These are phyloP conservation scores for Moelleriella libera DNA, from an alignment of 2,329 filamentous ascomycete genomes.

Conservation along the genomic window DNA sequence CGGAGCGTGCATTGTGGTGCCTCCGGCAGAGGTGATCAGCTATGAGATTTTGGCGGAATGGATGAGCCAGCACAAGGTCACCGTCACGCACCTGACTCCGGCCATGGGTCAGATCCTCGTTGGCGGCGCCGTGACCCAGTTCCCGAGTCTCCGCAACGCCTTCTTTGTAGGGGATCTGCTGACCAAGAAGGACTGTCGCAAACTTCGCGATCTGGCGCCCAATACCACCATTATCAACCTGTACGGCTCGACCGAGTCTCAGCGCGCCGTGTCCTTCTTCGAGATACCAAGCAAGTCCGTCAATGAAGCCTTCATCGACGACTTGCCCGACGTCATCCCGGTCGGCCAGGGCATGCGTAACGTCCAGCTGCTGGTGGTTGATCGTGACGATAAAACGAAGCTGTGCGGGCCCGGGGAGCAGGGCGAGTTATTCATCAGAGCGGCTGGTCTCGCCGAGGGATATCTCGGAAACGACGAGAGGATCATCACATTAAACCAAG, in stretches of 20 bases:
- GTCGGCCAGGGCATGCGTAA: conserved; percentile 78
- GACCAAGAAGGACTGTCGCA: conserved; percentile 68
- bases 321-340: conserved; percentile 55
- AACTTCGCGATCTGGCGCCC: conserved; percentile 59
- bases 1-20: conserved; percentile 65
- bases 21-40: conserved; percentile 68
- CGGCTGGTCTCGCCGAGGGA: conserved; percentile 71
- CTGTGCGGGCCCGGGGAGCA: conserved; percentile 70
- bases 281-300: conserved; percentile 51
- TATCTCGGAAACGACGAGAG: conserved; percentile 49
- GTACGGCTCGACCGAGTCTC: conserved; percentile 81
- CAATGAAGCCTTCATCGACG: conserved; percentile 42
- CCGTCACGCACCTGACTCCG: conserved; percentile 79
- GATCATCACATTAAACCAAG: conserved; percentile 28
- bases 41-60: conserved; percentile 79
- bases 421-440: conserved; percentile 73
- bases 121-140: conserved; percentile 65
- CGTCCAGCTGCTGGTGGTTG: conserved; percentile 76
- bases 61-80: conserved; percentile 63
- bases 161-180: conserved; percentile 91
- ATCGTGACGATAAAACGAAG: conserved; percentile 49
- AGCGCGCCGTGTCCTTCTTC: conserved; percentile 70
- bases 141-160: conserved; percentile 61
- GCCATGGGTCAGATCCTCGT: conserved; percentile 93
- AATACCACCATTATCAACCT: conserved; percentile 71